Conservation (phyloP, 148 eudicot species). For the Linanthus parryae region DNA sequence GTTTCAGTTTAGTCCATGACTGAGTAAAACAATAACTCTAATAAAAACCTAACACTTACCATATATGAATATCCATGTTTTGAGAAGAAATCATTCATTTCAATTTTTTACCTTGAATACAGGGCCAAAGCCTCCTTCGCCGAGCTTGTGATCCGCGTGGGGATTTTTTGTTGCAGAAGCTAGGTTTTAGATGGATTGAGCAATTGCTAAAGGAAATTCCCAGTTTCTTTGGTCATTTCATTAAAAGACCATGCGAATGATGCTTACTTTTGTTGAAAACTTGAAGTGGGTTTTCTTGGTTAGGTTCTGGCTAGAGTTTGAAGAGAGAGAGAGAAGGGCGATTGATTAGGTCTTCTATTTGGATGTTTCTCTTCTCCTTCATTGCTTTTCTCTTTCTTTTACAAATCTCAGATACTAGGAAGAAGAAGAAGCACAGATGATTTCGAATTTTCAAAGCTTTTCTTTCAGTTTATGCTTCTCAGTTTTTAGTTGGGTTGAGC, state of each 20-base stretch:
- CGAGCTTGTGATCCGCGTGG: slow-evolving; percentile 60
- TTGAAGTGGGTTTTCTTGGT: not conserved
- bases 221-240: slow-evolving; percentile 28
- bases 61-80: not conserved
- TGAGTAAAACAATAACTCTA: no score
- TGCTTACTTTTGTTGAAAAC: not conserved
- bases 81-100: not conserved
- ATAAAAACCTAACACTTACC: not conserved
- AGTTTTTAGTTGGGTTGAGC: no score
- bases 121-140: slow-evolving; percentile 97
- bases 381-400: no score
- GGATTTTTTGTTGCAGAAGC: slow-evolving; percentile 66
- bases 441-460: no score
- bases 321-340: no score
- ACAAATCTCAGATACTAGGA: no score
- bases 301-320: no score
- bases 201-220: slow-evolving; percentile 24
- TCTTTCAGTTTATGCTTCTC: no score
- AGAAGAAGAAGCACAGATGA: not conserved
- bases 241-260: slow-evolving; percentile 7
- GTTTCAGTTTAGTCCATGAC: no score
- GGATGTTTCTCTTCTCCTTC: no score
- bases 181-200: slow-evolving; percentile 48
- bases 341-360: no score
- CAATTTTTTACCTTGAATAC: slow-evolving; percentile 74